These are phyloP conservation scores for Phytophthora idaei DNA, from an alignment of 352 stramenopile species.

Conservation along the genomic window DNA sequence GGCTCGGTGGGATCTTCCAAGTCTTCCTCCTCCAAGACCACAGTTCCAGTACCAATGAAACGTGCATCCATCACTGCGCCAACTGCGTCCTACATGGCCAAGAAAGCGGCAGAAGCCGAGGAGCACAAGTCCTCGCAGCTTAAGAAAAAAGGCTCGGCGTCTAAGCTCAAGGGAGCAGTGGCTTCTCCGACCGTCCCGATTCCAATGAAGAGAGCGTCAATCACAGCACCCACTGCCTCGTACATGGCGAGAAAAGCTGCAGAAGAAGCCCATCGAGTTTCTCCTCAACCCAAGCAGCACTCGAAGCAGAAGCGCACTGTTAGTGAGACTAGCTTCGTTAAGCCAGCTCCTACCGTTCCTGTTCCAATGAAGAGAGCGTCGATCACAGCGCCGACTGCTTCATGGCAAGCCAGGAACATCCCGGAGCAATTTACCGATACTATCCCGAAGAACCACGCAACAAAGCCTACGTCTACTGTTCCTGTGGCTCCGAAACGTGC, in stretches of 20 bases:
- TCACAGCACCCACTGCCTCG: conserved; percentile 38
- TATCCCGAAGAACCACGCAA: conserved; percentile 3
- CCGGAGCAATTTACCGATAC: neutral
- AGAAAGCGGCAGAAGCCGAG: conserved; percentile 26
- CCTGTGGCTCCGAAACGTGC: conserved; percentile 34
- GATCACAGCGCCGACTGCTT: conserved; percentile 40
- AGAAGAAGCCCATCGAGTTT: conserved; percentile 13
- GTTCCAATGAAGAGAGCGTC: conserved; percentile 39
- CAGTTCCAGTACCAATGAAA: conserved; percentile 29
- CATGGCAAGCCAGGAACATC: conserved; percentile 33
- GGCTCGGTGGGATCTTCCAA: conserved; percentile 35
- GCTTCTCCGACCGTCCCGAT: conserved; percentile 31
- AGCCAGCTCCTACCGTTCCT: conserved; percentile 33
- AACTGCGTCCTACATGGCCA: conserved; percentile 36
- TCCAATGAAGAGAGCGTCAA: conserved; percentile 37
- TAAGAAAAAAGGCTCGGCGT: conserved; percentile 23
- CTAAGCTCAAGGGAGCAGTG: conserved; percentile 21
- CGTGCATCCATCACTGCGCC: conserved; percentile 36
- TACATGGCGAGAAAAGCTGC: conserved; percentile 33
- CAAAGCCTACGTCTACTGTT: conserved; percentile 23
- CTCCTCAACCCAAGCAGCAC: conserved; percentile 12
- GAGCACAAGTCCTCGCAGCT: conserved; percentile 14
- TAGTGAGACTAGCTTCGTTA: conserved; percentile 35
- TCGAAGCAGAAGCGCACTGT: conserved; percentile 20
- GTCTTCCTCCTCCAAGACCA: conserved; percentile 16